Evolutionary conservation across 352 stramenopile species (phyloP), one percentile per base, ranked within the genome.

Genomic region (Phytophthora lateralis): DNA sequence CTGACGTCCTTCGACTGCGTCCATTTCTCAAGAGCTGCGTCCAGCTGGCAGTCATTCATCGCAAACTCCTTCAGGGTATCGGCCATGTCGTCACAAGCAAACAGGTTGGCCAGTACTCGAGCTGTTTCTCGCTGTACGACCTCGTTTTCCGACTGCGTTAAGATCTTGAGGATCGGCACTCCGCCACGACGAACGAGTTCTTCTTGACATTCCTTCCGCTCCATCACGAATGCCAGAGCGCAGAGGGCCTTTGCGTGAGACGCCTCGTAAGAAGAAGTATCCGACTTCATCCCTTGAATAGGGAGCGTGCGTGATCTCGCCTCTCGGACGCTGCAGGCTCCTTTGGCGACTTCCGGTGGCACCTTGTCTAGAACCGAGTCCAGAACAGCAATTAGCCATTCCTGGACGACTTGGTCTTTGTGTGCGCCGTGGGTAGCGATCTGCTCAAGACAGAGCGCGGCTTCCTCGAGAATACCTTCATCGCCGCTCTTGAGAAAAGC

Each of bases 371-470:
- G 67, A 14, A 90, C 80, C 3, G 69, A 78, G 29, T 93, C 81
- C 27, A 93, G 60, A 10, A 93, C 69, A 20, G 81, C 76, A 45
- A 93, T 87, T 20, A 93, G 58, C 83, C 83, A 93, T 39, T 90
- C 83, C 43, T 93, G 83, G 8, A 88, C 65, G 5, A 72, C 73
- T 70, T 91, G 77, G 34, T 89, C 70, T 26, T 76, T 76, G 60
- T 89, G 73, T 12, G 27, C 46, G 6, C 81, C 75, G 24, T 65
- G 44, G 1, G 58, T 76, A 4, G 70, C 70, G 12, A 92, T 73
- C 47, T 88, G 79, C 6, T 87, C 46, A 6, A 92, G 71, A 43
- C 83, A 92, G n/a, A 69, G 55, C 1, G 75, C 75, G 7, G 83
- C 83, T 51, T 90, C 60, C 14, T 66, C 62, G 4, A 78, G 73